Percentiles rank a stretch among this genome's conserved stretches.
Conservation (phyloP, 441 rosid species). For the Syzygium syzygioides region DNA sequence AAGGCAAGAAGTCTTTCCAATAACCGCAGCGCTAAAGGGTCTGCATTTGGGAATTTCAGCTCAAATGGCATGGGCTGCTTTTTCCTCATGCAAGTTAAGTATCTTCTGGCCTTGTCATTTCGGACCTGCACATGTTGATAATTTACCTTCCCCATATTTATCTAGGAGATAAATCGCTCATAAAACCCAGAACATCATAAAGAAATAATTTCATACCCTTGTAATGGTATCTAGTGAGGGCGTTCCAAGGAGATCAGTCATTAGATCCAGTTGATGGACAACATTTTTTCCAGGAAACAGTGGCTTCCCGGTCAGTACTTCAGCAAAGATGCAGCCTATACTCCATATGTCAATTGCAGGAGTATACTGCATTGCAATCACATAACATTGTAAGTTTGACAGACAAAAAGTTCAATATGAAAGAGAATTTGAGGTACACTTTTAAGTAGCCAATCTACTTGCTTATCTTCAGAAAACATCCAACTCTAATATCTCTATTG, state of each 20-base stretch:
- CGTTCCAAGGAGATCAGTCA: conserved; percentile 91
- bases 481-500: not conserved
- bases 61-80: conserved; percentile 65
- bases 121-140: conserved; percentile 49
- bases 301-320: conserved; percentile 79
- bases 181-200: not conserved
- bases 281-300: conserved; percentile 93
- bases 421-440: not conserved
- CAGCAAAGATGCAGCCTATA: conserved; percentile 97
- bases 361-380: conserved; percentile 60
- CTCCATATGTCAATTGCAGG: conserved; percentile 98
- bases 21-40: conserved; percentile 66
- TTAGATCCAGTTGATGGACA: conserved; percentile 84
- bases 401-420: not conserved
- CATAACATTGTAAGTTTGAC: conserved; percentile 1
- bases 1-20: conserved; percentile 85
- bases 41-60: conserved; percentile 80
- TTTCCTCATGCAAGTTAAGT: conserved; percentile 92
- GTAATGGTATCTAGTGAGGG: conserved; percentile 90
- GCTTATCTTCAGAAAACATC: not conserved
- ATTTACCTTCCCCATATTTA: not conserved
- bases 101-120: conserved; percentile 91
- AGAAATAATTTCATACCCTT: conserved; percentile 32
- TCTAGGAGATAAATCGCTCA: not conserved
- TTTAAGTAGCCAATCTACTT: not conserved